A percentile compares a stretch with the other conserved stretches of the same genome.
These are phyloP conservation scores for Phalaenopsis equestris DNA, from an alignment of 106 monocot species.

Conservation along the genomic window DNA sequence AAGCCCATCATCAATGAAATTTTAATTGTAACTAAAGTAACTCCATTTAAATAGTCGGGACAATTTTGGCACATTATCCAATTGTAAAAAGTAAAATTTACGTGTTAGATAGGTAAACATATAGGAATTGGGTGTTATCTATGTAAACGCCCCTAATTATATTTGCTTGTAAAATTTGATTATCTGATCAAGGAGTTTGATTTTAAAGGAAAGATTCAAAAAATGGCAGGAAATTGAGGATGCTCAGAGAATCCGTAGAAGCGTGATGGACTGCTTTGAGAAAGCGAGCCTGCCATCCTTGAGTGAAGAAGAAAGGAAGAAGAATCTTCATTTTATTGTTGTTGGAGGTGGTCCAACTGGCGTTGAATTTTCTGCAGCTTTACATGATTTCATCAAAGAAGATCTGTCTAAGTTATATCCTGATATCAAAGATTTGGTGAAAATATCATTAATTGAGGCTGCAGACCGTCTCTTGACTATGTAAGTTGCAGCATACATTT, in stretches of 20 bases:
- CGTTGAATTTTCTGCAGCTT: conserved; percentile 62
- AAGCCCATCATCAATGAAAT: too few species aligned
- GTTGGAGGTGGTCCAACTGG: conserved; percentile 56
- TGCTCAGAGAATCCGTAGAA: conserved; percentile 47
- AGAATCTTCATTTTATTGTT: conserved; percentile 27
- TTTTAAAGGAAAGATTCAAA: not conserved
- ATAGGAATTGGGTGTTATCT: too few species aligned
- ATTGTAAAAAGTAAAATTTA: too few species aligned
- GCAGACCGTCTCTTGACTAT: conserved; percentile 51
- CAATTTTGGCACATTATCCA: too few species aligned
- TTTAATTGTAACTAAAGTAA: too few species aligned
- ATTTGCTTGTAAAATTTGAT: too few species aligned
- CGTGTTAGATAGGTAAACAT: too few species aligned
- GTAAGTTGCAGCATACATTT: conserved; percentile 18
- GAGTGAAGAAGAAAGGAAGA: conserved; percentile 21
- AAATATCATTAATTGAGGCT: conserved; percentile 10
- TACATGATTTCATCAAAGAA: conserved; percentile 56
- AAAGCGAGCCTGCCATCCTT: conserved; percentile 46
- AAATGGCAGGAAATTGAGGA: conserved; percentile 58
- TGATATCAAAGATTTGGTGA: conserved; percentile 18
- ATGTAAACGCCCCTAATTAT: too few species aligned
- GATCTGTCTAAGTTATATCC: conserved; percentile 49
- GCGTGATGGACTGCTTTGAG: conserved; percentile 53
- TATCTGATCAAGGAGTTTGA: not conserved
- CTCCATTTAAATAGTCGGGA: too few species aligned